Base-by-base conservation (phyloP, 2,329 filamentous ascomycete genomes). In the Biscogniauxia mediterranea region DNA sequence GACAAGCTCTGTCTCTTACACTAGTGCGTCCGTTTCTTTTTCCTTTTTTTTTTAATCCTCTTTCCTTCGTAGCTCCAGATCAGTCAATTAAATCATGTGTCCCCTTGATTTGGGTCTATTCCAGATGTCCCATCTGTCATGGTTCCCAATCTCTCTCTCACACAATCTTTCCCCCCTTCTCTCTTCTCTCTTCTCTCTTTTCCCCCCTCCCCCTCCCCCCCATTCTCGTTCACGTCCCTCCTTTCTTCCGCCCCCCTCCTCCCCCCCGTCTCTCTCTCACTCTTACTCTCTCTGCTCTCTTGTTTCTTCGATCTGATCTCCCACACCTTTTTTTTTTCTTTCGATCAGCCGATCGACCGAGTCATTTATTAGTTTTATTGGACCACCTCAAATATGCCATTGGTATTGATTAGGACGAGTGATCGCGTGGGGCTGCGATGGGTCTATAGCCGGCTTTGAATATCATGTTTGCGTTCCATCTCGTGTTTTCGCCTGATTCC, bases 11-110 rank as follows among this genome's bases (percentile, higher is more conserved):
- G 2, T 52, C 46, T 17, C 46, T 21, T 17, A 50, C 46, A 51
- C 50, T 52, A 46, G 38, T 46, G 38, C 6, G 11, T 11, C 38
- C 38, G 38, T 57, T 58, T 61, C 58, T 60, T 58, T 64, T 54
- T 57, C 59, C 50, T 58, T 61, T 59, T 60, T 58, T 64, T 60
- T 60, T 64, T 54, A 55, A 58, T 46, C 56, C 57, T 60, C 57
- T 60, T 58, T 64, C 58, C 58, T 64, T 54, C 57, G 59, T 46
- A 46, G 38, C 17, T 7, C 15, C 38, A 66, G 64, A 58, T 64
- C 62, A 55, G 51, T 38, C 57, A 62, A 69, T 66, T 67, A 69
- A 70, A 70, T 72, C 69, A 70, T 71, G 66, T 67, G 65, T 61
- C 66, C 66, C 57, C 64, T 67, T 65, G 63, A 64, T 61, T 46